Base-by-base conservation (phyloP, 805 yeast genomes). In the Vanderwaltozyma yarrowii region DNA sequence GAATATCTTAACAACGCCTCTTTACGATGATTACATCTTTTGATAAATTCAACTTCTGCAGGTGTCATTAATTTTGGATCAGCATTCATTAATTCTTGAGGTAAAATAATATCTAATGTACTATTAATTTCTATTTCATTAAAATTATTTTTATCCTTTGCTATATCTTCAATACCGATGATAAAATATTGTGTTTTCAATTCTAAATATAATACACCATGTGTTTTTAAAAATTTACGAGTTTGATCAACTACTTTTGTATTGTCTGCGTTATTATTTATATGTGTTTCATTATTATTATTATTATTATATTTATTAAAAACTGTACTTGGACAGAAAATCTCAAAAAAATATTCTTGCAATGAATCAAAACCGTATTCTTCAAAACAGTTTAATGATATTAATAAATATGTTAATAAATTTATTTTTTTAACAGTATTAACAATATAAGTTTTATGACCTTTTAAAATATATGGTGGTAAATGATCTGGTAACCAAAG, bases 101-200 rank as follows among this genome's bases (percentile, higher is more conserved):
- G 94, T 48, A 89, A 82, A 33, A 88, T 70, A 48, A 78, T 84
- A 37, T 81, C 76, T 45, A 88, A 64, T 10, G 85, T 72, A 32
- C 80, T 88, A 40, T 70, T 15, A 35, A 45, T 44, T 17, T 40
- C 43, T 7, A 41, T 39, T 10, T 27, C 14, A 5, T 45, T 40
- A 3, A 49, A 42, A 10, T 29, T 39, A 29, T 45, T 40, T 11
- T 32, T 21, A 14, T 35, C 46, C 18, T 38, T 44, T 12, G 41
- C 40, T 24, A 19, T 30, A 5, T 47, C 68, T 51, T 80, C 84
- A 42, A 88, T 60, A 0, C 94, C 95, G 1, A 96, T 80, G 16
- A 92, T 87, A 54, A 77, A 92, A 0, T 96, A 95, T 60, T 92
- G 98, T 0, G 98, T 92, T 57, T 92, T 92, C 55, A 92, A 69